Base-by-base conservation (phyloP, 2,329 filamentous ascomycete genomes). In the Elsinoe ampelina region DNA sequence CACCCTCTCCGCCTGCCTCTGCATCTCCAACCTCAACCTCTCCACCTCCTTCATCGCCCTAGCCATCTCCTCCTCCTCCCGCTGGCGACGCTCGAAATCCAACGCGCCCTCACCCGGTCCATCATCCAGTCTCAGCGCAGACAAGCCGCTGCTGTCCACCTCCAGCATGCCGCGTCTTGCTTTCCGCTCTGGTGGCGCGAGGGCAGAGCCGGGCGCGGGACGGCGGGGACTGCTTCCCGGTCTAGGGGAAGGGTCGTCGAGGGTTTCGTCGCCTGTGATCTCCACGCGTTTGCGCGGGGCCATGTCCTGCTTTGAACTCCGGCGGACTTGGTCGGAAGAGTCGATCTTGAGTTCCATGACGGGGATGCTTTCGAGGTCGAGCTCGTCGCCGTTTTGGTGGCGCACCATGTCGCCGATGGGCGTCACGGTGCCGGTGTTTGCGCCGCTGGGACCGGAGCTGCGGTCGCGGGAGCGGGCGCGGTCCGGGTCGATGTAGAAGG, bases 291-390 rank as follows among this genome's bases (percentile, higher is more conserved):
- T 68, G 15, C 68, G 67, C 0, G 68, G 61, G 35, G 32, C 19
- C 39, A 34, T 13, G n/a, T 52, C 48, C 7, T n/a, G 19, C 17
- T 34, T 11, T 26, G 45, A 30, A 22, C 26, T 7, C 32, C 20
- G 10, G 60, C 59, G 2, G 55, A 38, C 26, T 19, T 56, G 36
- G 30, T 48, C 38, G 13, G 11, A 55, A 22, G 61, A 63, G 36
- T 85, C 84, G 6, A 96, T 79, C 60, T 95, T 85, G 47, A 98
- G 78, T 67, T 95, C 84, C 83, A 98, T 93, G 65, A 98, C 92
- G 1, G 93, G 93, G 64, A 98, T 98, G 1, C 89, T 82, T 70
- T 98, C 93, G 42, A 98, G 85, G 67, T 98, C 92, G 7, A 97
- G 75, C 43, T 87, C 86, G 2, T 85, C 83, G 1, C 84, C 85